Evolutionary conservation across 2,329 filamentous ascomycete genomes (phyloP).

Genomic region (Nothophoma quercina): DNA sequence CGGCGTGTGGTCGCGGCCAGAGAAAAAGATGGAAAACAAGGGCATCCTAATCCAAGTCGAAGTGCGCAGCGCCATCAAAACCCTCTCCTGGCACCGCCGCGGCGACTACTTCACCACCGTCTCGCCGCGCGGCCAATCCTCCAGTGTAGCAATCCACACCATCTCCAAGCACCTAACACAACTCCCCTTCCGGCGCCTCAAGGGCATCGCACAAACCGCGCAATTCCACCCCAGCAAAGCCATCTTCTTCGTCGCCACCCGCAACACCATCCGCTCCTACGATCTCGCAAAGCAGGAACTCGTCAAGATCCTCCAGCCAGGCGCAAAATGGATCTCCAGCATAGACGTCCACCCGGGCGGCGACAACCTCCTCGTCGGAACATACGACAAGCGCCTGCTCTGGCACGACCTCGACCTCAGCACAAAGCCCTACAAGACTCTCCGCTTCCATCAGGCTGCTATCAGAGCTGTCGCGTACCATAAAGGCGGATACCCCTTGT

Average conservation of each 20-base stretch:
- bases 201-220: constrained; percentile 82
- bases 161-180: constrained; percentile 94
- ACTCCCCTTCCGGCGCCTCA: constrained; percentile 83
- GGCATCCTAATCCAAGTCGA: constrained; percentile 83
- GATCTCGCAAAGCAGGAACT: constrained; percentile 91
- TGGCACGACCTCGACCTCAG: constrained; percentile 98
- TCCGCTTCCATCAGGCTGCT: constrained; percentile 92
- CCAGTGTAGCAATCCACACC: constrained; percentile 91
- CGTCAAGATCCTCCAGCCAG: constrained; percentile 90
- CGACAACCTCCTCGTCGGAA: constrained; percentile 92
- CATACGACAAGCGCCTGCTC: constrained; percentile 89
- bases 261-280: constrained; percentile 91
- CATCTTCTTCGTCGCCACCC: constrained; percentile 94
- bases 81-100: constrained; percentile 89
- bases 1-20: constrained; percentile 84
- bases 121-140: constrained; percentile 78
- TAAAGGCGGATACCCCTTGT: constrained; percentile 77
- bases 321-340: constrained; percentile 91
- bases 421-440: constrained; percentile 90
- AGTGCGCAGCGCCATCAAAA: constrained; percentile 81
- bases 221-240: constrained; percentile 95
- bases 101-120: constrained; percentile 96
- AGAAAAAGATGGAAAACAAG: constrained; percentile 73
- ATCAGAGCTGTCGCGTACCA: constrained; percentile 92
- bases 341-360: constrained; percentile 94